A percentile compares a stretch with the other conserved stretches of the same genome.
phyloP scores from a whole-genome alignment of 495 filamentous ascomycete genomes.

The Hypoxylon trugodes region DNA sequence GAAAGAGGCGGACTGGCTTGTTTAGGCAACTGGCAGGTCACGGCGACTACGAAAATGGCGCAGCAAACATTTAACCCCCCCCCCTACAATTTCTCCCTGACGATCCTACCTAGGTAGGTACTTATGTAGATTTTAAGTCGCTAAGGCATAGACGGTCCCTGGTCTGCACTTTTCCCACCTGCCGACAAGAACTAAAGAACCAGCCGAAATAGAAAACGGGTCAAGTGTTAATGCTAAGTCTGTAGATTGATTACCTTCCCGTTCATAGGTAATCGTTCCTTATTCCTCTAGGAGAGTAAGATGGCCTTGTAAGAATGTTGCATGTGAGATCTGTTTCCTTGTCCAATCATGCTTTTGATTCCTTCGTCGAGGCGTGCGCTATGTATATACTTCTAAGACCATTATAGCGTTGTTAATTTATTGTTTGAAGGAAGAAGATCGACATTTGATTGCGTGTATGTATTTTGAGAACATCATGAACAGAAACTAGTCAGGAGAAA shows the following conservation, averaged over 20 bases:
- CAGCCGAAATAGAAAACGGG: slow-evolving; percentile 40
- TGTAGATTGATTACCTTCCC: slow-evolving; percentile 1
- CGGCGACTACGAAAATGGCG: slow-evolving; percentile 21
- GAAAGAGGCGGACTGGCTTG: slow-evolving; percentile 6
- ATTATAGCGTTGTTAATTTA: too few relatives aligned
- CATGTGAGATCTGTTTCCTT: background rate
- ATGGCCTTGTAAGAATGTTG: background rate
- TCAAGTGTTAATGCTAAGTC: slow-evolving; percentile 35
- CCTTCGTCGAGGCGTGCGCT: too few relatives aligned
- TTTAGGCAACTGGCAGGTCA: slow-evolving; percentile 29
- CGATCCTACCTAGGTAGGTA: slow-evolving; percentile 31
- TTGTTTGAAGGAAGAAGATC: background rate
- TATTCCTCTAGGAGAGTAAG: background rate
- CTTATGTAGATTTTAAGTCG: slow-evolving; percentile 12
- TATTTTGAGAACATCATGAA: background rate
- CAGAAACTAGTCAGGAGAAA: background rate
- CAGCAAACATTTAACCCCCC: slow-evolving; percentile 7
- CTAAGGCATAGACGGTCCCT: slow-evolving; percentile 10
- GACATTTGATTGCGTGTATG: background rate
- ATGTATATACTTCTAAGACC: too few relatives aligned
- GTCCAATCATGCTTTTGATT: too few relatives aligned
- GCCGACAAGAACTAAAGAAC: slow-evolving; percentile 25
- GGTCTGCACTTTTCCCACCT: slow-evolving; percentile 7
- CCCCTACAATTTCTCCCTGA: slow-evolving; percentile 32
- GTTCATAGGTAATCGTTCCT: background rate